Evolutionary conservation across 495 filamentous ascomycete species (phyloP), one percentile per base, ranked within the genome.

Genomic region (Clohesyomyces aquaticus): DNA sequence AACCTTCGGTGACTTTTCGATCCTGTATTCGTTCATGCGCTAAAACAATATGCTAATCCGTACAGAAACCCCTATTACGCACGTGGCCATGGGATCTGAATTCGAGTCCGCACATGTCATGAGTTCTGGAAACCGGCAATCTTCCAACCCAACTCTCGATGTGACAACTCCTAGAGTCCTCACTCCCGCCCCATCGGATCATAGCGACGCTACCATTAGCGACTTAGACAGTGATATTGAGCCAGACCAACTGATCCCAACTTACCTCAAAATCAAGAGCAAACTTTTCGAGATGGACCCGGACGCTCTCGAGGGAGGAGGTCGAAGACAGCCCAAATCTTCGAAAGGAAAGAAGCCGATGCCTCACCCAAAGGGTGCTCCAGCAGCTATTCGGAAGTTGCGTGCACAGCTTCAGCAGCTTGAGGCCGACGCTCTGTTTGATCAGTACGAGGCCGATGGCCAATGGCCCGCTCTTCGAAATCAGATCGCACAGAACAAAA

Each of bases 351-450:
- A 75, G 71, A 28, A 47, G 71, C 11, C 65, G 60, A 26, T 25
- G 16, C 38, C 18, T 10, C 10, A 49, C 2, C 22, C 54, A 61
- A 23, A 50, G 71, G 1, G 68, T 75, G 12, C 76, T 81, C 35
- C 78, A 82, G 14, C 64, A 3, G 81, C 86, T 63, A 77, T 85
- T 42, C 79, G 79, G 14, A 89, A 85, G 55, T 59, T 96, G 1
- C 80, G 86, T 32, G 79, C 83, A 12, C 93, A 91, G 71, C 78
- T 96, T 19, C 82, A 85, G 10, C 83, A 82, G 43, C 89, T 97
- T 29, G 88, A 91, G 66, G 86, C 86, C 11, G 94, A 98, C 70
- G 81, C 94, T 1, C 77, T 98, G 9, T 96, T 97, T 70, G 93
- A 98, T 70, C 81, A 83, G 54, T 79, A 82, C 49, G 80, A 89